phyloP scores from a whole-genome alignment of 345 rosid species.

The Salix purpurea region DNA sequence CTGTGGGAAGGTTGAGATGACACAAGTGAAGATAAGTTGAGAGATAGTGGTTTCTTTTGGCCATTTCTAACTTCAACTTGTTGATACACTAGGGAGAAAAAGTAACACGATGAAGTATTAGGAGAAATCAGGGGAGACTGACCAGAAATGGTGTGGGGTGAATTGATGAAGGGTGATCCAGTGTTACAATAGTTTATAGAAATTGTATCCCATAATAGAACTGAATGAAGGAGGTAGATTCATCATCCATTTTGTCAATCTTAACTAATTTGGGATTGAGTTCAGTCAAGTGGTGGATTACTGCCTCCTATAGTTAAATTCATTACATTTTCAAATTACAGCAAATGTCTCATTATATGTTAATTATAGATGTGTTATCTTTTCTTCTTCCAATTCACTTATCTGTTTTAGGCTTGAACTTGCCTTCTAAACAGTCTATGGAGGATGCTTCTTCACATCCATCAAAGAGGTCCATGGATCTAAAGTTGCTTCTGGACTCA shows the following conservation, averaged over 20 bases:
- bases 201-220: neutral
- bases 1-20: neutral
- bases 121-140: neutral
- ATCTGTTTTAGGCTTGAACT: neutral
- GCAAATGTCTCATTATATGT: neutral
- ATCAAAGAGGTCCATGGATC: conserved; percentile 32
- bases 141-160: neutral
- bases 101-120: neutral
- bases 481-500: conserved; percentile 38
- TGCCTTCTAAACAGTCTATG: conserved; percentile 28
- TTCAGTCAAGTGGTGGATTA: neutral
- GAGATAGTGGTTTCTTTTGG: neutral
- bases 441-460: conserved; percentile 22
- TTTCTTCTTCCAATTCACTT: neutral
- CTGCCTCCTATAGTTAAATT: neutral
- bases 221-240: neutral
- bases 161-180: neutral
- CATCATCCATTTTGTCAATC: neutral
- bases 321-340: neutral
- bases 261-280: neutral
- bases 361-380: neutral
- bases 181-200: neutral
- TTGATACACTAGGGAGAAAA: neutral
- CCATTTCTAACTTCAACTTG: neutral
- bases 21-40: neutral